A percentile compares a stretch with the other conserved stretches of the same genome.
These are phyloP conservation scores for Suillus americanus DNA, from an alignment of 768 basidiomycete genomes.

Conservation along the genomic window DNA sequence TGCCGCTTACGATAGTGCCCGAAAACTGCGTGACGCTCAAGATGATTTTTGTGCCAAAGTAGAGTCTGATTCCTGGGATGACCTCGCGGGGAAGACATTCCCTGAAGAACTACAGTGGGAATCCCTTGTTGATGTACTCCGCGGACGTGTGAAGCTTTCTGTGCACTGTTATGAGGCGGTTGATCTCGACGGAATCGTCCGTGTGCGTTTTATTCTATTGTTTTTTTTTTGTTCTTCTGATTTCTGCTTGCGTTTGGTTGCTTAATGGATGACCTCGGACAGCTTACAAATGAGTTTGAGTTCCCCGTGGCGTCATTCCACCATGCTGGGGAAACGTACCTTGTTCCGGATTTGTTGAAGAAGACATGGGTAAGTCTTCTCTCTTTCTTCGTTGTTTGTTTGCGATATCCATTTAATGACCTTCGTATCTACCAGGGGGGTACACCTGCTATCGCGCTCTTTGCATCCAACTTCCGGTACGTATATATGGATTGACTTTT, in stretches of 20 bases:
- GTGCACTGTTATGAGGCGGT: conserved; percentile 53
- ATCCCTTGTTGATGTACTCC: conserved; percentile 71
- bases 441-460: conserved; percentile 76
- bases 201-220: conserved; percentile 43
- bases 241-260: background rate
- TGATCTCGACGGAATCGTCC: conserved; percentile 69
- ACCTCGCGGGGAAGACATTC: conserved; percentile 37
- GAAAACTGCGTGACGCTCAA: conserved; percentile 64
- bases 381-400: conserved; percentile 2
- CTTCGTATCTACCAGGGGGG: conserved; percentile 41
- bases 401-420: background rate
- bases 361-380: conserved; percentile 51
- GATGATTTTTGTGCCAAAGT: conserved; percentile 70
- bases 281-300: conserved; percentile 84
- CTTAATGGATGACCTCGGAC: background rate
- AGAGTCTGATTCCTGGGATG: conserved; percentile 42
- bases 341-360: conserved; percentile 77
- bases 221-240: background rate
- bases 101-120: conserved; percentile 76
- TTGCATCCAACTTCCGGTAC: conserved; percentile 52
- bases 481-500: background rate
- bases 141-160: conserved; percentile 65
- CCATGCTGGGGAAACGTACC: conserved; percentile 79
- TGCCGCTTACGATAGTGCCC: conserved; percentile 76
- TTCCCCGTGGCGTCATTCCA: conserved; percentile 79